These are phyloP conservation scores for Diophrys appendiculata DNA, from an alignment of 73 alveolate species.

Conservation along the genomic window DNA sequence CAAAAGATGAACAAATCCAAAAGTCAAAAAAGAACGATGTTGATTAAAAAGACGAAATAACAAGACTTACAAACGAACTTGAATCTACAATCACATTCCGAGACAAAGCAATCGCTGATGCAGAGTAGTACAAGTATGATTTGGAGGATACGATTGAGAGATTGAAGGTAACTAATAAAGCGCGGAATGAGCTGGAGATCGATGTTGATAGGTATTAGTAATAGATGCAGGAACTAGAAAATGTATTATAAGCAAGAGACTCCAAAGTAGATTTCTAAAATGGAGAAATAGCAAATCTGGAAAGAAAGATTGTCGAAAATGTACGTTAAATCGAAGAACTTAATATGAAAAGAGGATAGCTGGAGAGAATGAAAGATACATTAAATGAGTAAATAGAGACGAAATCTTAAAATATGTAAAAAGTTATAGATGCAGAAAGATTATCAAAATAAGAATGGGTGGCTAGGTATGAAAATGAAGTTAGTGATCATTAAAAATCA, in stretches of 20 bases:
- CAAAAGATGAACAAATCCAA: slow-evolving; percentile 6
- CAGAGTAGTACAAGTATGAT: slow-evolving; percentile 16
- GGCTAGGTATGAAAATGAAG: slow-evolving; percentile 46
- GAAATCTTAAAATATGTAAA: slow-evolving; percentile 25
- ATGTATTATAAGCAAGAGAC: slow-evolving; percentile 9
- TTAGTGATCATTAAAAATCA: slow-evolving; percentile 20
- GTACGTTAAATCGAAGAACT: slow-evolving; percentile 5
- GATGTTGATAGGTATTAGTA: slow-evolving; percentile 20
- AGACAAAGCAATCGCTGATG: neutral
- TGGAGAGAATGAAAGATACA: slow-evolving; percentile 20
- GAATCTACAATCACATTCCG: neutral
- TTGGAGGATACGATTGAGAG: slow-evolving; percentile 48
- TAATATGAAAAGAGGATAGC: neutral
- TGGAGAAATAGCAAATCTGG: slow-evolving; percentile 7
- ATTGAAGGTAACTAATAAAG: slow-evolving; percentile 55
- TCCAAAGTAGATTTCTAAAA: neutral
- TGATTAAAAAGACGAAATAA: neutral
- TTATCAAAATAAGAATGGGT: slow-evolving; percentile 31
- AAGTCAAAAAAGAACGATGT: neutral
- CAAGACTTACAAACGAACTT: neutral
- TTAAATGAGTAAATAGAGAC: slow-evolving; percentile 22
- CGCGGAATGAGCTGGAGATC: slow-evolving; percentile 50
- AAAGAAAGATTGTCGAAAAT: slow-evolving; percentile 7
- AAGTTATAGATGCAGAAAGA: slow-evolving; percentile 27
- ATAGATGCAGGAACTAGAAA: neutral